Base-by-base conservation (phyloP, 352 stramenopile genomes). In the Phytophthora fragariaefolia region DNA sequence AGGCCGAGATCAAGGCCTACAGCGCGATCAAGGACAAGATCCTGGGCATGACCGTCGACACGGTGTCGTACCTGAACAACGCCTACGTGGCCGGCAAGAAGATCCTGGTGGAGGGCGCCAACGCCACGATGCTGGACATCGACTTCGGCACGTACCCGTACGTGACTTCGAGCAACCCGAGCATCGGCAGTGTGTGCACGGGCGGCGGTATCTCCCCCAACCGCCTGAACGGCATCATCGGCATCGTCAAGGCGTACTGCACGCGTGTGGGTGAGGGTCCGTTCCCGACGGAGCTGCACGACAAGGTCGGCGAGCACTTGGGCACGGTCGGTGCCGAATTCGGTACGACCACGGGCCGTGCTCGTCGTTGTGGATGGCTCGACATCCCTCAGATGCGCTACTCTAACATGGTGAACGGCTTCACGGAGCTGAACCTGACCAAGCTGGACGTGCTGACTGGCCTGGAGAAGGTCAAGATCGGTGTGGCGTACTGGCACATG, bases 61-160 rank as follows among this genome's bases (percentile, higher is more conserved):
- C 97, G 18, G 97, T 99, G 59, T 83, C 93, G 52, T 98, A 98
- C 67, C 91, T 98, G 47, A 99, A 99, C 87, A 83, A 98, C 59
- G 87, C 96, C 40, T 98, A 98, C 81, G 87, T 96, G 38, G 75
- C 85, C 15, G 97, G 97, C 61, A 98, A 99, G 84, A 96, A 91
- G 62, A 99, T 99, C 64, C 75, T 99, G 24, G 96, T 99, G 2
- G 98, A 99, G 73, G 98, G 98, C 50, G 97, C 97, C 27, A 99
- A 99, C 80, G 98, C 98, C 5, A 99, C 97, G 22, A 99, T 99
- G 97, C 85, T 99, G 42, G 98, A 99, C 83, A 98, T 99, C 82
- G 98, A 99, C 83, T 99, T 99, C 73, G 98, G 98, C 55, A 99
- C 98, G 49, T 99, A 99, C 85, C 98, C 97, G 38, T 99, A 98